These are phyloP conservation scores for Suillus cothurnatus DNA, from an alignment of 768 basidiomycete genomes.

Conservation along the genomic window DNA sequence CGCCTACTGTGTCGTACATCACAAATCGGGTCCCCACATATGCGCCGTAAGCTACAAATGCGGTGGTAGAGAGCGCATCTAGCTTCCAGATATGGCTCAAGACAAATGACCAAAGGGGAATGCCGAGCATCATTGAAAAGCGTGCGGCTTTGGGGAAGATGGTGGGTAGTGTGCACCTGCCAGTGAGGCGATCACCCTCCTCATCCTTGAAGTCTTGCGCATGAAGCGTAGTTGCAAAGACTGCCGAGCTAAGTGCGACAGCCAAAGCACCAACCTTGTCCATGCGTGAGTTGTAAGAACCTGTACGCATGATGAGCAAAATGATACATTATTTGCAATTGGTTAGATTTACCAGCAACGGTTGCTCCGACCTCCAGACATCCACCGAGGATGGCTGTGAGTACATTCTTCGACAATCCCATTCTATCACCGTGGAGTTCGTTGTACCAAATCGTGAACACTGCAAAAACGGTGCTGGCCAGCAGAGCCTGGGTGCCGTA, in stretches of 20 bases:
- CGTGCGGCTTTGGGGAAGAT: conserved; percentile 41
- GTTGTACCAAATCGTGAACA: conserved; percentile 39
- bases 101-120: conserved; percentile 42
- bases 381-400: conserved; percentile 41
- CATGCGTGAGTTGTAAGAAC: conserved; percentile 19
- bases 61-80: conserved; percentile 24
- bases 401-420: conserved; percentile 40
- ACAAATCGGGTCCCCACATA: conserved; percentile 39
- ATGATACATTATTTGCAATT: background rate
- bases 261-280: conserved; percentile 31
- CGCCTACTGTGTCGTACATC: conserved; percentile 26
- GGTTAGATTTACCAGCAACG: conserved; percentile 33
- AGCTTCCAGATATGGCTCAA: conserved; percentile 40
- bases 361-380: conserved; percentile 41
- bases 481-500: conserved; percentile 36
- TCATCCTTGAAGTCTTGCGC: conserved; percentile 51
- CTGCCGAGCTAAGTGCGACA: conserved; percentile 36
- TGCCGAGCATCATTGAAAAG: conserved; percentile 32
- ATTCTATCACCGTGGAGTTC: conserved; percentile 39
- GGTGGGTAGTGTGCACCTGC: conserved; percentile 47
- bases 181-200: conserved; percentile 40
- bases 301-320: conserved; percentile 23
- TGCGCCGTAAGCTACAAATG: conserved; percentile 35
- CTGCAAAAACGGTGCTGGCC: conserved; percentile 32
- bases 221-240: conserved; percentile 49